Percentiles rank a stretch among this genome's conserved stretches.
These are phyloP conservation scores for Cercospora sesami DNA, from an alignment of 2,329 filamentous ascomycete species.

Conservation along the genomic window DNA sequence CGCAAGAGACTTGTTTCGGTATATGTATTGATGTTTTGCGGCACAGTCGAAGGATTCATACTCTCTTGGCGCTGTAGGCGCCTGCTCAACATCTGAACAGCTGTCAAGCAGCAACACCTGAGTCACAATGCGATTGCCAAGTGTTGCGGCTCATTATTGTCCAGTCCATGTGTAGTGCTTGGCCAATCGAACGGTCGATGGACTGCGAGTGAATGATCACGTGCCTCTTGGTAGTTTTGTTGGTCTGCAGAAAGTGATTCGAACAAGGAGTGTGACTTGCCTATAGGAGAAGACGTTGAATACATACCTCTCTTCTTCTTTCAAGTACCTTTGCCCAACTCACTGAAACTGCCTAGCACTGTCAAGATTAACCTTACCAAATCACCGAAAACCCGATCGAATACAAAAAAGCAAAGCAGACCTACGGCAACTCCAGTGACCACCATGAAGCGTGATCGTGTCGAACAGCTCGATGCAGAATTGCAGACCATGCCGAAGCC, in stretches of 20 bases:
- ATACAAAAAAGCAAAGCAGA: not conserved
- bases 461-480: not conserved
- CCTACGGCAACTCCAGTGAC: not conserved
- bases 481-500: not conserved
- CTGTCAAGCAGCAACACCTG: not conserved
- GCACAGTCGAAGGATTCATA: constrained; percentile 1
- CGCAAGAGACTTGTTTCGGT: not conserved
- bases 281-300: not conserved
- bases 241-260: not conserved
- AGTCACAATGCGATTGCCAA: not conserved
- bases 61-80: not conserved
- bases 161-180: not conserved
- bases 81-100: not conserved
- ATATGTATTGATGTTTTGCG: not conserved
- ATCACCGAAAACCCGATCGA: not conserved
- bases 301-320: not conserved
- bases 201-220: not conserved
- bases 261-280: not conserved
- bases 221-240: not conserved
- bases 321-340: not conserved
- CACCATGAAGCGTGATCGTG: not conserved
- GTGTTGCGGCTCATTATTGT: not conserved
- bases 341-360: not conserved
- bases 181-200: not conserved
- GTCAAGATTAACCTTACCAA: not conserved